These are phyloP conservation scores for Nicotiana undulata DNA, from an alignment of 257 asterid genomes.

Conservation along the genomic window DNA sequence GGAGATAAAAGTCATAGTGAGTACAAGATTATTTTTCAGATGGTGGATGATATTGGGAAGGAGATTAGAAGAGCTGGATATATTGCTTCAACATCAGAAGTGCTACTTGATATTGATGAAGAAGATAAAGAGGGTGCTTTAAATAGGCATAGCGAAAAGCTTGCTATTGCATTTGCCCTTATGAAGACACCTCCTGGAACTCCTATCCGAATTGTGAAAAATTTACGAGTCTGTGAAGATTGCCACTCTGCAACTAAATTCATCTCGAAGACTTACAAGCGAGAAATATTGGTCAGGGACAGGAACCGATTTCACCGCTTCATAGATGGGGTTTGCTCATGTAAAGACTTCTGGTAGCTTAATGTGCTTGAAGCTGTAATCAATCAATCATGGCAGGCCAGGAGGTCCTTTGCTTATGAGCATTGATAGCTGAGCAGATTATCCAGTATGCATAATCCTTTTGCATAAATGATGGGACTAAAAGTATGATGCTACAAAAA, in stretches of 20 bases:
- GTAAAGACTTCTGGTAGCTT: constrained; percentile 44
- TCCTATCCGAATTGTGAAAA: constrained; percentile 37
- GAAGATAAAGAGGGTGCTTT: constrained; percentile 59
- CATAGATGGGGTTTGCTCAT: constrained; percentile 43
- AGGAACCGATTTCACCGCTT: constrained; percentile 52
- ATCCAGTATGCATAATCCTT: neutral
- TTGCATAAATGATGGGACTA: neutral
- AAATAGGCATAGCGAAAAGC: constrained; percentile 46
- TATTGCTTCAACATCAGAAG: constrained; percentile 31
- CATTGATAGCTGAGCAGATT: neutral
- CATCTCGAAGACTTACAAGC: constrained; percentile 35
- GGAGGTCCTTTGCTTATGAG: neutral
- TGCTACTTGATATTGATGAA: constrained; percentile 50
- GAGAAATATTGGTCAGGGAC: constrained; percentile 50
- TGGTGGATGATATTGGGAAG: constrained; percentile 58
- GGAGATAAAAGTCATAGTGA: constrained; percentile 45
- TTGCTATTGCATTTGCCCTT: constrained; percentile 61
- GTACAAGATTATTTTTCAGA: constrained; percentile 27
- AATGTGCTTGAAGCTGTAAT: neutral
- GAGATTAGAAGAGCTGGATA: constrained; percentile 37
- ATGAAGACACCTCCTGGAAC: constrained; percentile 39
- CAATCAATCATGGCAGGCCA: neutral
- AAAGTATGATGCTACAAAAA: neutral
- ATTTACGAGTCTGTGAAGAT: constrained; percentile 47
- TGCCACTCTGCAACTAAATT: constrained; percentile 54